A percentile compares a stretch with the other conserved stretches of the same genome.
Conservation (phyloP, 2,329 filamentous ascomycete genomes). For the Trichoderma sp. region DNA sequence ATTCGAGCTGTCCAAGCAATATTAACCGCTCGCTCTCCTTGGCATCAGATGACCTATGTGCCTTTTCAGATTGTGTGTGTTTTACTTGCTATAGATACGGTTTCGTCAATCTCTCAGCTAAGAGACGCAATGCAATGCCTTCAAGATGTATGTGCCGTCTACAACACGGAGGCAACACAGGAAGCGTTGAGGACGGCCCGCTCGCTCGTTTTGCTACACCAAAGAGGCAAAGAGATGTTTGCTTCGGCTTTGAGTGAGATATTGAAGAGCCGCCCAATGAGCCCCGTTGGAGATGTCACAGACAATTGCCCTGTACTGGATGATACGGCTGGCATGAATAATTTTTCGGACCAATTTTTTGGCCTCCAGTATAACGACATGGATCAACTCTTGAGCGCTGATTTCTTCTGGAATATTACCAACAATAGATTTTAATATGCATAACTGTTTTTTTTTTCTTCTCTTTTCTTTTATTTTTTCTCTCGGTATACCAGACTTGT, state of each 20-base stretch:
- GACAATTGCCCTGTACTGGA: neutral
- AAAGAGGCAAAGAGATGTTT: conserved; percentile 5
- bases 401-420: conserved; percentile 10
- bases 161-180: neutral
- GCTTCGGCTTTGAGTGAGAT: conserved; percentile 5
- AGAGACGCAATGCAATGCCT: conserved; percentile 1
- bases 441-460: no score
- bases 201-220: neutral
- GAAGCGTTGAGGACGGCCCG: neutral
- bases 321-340: neutral
- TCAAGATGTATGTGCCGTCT: neutral
- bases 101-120: conserved; percentile 6
- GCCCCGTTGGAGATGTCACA: neutral
- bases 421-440: neutral
- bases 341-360: conserved; percentile 6
- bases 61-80: conserved; percentile 9
- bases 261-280: neutral
- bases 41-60: conserved; percentile 7
- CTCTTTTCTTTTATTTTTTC: no score
- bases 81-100: conserved; percentile 2
- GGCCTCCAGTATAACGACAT: neutral
- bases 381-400: neutral
- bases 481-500: no score
- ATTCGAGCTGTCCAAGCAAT: conserved; percentile 1
- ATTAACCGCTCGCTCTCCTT: neutral